Base-by-base conservation (phyloP, 257 asterid genomes). In the Solanum virginianum region DNA sequence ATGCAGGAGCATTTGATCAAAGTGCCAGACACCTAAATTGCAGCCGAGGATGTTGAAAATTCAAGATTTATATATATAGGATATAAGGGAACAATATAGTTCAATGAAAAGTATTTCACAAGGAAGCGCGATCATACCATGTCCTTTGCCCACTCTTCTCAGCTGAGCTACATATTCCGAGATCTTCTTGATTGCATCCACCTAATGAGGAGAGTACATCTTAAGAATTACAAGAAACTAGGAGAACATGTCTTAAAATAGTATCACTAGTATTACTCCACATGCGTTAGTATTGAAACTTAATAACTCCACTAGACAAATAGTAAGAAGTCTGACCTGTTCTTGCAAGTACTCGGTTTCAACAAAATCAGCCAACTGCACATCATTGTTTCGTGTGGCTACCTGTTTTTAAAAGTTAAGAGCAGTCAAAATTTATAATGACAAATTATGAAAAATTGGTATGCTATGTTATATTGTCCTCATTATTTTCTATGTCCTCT, bases 121-220 rank as follows among this genome's bases (percentile, higher is more conserved):
- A 43, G n/a, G 68, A 8, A n/a, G 36, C 45, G 5, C 7, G 5
- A 83, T 54, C 43, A 32, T 90, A 91, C 94, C 93, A 26, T 87
- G 93, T 81, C 93, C 94, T 85, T 89, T 87, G 84, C 90, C 93
- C 22, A 91, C 91, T 83, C 92, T 87, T 83, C 94, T 84, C 88
- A 91, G 87, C 88, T 88, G 93, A 49, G 93, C 90, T 9, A 91
- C 94, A 79, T 87, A 91, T 68, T 90, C 94, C 22, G 92, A 89
- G 51, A 90, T 91, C 86, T 75, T 87, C 88, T 90, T 91, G 70
- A 91, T 91, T 29, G 92, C 80, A 68, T 90, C 93, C 86, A 91
- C 93, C 94, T 91, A 84, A 53, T 57, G 43, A 39, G 54, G 54
- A 10, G 26, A 39, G 39, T 7, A 39, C 47, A 20, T 69, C 53